Percentiles rank a stretch among this genome's conserved stretches.
Evolutionary conservation across 164 flowering plant genomes (phyloP).

Genomic region (Pachysandra terminalis): DNA sequence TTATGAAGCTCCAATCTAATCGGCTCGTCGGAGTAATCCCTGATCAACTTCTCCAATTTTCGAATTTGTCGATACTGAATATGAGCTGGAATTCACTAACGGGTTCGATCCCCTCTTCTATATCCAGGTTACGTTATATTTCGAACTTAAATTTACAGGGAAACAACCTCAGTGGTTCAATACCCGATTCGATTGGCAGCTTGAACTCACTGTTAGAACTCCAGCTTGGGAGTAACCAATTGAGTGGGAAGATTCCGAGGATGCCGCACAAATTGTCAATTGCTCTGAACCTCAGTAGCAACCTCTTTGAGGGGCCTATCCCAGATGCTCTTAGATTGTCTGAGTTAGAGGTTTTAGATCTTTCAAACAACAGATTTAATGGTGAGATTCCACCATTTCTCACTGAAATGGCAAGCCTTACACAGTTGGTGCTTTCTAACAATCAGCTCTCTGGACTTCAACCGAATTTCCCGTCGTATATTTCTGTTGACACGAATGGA

Average conservation of each 20-base stretch:
- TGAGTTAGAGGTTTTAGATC: constrained; percentile 56
- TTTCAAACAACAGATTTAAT: constrained; percentile 55
- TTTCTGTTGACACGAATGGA: constrained; percentile 26
- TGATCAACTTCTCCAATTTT: constrained; percentile 22
- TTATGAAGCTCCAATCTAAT: constrained; percentile 50
- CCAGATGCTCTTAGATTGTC: constrained; percentile 34
- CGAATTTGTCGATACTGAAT: constrained; percentile 34
- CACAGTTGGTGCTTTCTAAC: constrained; percentile 41
- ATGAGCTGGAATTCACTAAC: constrained; percentile 48
- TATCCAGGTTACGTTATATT: constrained; percentile 37
- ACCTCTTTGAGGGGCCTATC: constrained; percentile 51
- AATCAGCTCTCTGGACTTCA: constrained; percentile 54
- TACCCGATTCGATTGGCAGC: constrained; percentile 35
- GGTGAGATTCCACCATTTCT: constrained; percentile 52
- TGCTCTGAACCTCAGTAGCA: constrained; percentile 65
- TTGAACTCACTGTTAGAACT: constrained; percentile 43
- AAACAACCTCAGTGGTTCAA: constrained; percentile 48
- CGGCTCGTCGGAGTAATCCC: constrained; percentile 52
- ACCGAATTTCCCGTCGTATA: constrained; percentile 27
- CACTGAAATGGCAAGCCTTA: constrained; percentile 26
- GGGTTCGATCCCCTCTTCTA: constrained; percentile 48
- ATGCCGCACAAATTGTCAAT: constrained; percentile 53
- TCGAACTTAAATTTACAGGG: constrained; percentile 34
- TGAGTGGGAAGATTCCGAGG: constrained; percentile 44
- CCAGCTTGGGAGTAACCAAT: constrained; percentile 50